These are phyloP conservation scores for Peronosclerospora sorghi DNA, from an alignment of 352 stramenopile species.

Conservation along the genomic window DNA sequence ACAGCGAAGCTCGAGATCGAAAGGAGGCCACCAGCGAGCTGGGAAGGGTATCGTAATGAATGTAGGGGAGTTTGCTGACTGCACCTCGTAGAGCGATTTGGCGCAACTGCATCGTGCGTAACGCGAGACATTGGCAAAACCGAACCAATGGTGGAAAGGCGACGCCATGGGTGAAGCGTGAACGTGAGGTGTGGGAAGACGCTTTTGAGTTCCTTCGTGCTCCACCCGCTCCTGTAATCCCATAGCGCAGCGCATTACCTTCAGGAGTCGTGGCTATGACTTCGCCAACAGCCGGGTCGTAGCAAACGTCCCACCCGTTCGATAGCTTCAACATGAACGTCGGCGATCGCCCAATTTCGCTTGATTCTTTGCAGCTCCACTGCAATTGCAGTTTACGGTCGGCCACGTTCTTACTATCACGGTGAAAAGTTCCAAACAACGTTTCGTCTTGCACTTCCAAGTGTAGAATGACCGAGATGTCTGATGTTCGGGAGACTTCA, in stretches of 20 bases:
- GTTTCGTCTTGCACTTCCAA: constrained; percentile 32
- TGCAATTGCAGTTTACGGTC: constrained; percentile 15
- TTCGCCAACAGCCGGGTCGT: constrained; percentile 20
- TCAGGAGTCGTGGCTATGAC: constrained; percentile 15
- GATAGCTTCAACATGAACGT: constrained; percentile 31
- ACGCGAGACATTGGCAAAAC: constrained; percentile 41
- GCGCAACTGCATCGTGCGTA: constrained; percentile 43
- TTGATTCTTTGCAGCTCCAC: constrained; percentile 40
- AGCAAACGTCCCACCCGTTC: constrained; percentile 23
- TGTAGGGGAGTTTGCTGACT: constrained; percentile 26
- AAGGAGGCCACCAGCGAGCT: constrained; percentile 31
- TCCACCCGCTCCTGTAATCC: constrained; percentile 11
- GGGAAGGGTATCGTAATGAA: constrained; percentile 45
- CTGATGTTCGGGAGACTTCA: too few species aligned
- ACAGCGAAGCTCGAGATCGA: constrained; percentile 9
- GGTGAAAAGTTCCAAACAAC: constrained; percentile 22
- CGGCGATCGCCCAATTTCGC: constrained; percentile 27
- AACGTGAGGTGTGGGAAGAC: neutral
- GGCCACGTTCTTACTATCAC: neutral
- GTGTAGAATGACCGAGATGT: constrained; percentile 33
- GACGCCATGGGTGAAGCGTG: constrained; percentile 4
- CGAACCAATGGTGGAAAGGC: constrained; percentile 21
- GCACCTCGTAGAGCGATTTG: constrained; percentile 26
- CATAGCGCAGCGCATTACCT: constrained; percentile 18
- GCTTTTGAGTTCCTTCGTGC: neutral